These are phyloP conservation scores for Pseudozyma pruni DNA, from an alignment of 1,284 basidiomycete species.

Conservation along the genomic window DNA sequence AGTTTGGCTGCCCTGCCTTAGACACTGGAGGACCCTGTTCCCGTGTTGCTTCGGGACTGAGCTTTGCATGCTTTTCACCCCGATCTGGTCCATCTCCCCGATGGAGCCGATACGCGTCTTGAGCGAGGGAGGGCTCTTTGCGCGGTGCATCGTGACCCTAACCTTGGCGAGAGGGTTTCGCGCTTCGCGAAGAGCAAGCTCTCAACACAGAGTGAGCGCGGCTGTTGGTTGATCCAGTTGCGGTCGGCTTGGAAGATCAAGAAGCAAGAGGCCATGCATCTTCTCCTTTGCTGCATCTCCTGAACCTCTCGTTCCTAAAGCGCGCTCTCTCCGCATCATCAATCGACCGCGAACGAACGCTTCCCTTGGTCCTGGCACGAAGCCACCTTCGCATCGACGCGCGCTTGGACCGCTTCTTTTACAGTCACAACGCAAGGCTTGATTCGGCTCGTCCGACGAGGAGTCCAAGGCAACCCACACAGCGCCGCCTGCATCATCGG, in stretches of 20 bases:
- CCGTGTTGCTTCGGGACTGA: too few species aligned
- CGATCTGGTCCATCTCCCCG: not conserved
- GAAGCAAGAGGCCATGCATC: too few species aligned
- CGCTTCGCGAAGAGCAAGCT: constrained; percentile 13
- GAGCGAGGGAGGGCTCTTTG: constrained; percentile 1
- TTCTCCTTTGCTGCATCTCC: too few species aligned
- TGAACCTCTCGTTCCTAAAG: too few species aligned
- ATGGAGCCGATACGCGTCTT: not conserved
- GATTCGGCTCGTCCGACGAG: too few species aligned
- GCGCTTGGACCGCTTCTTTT: too few species aligned
- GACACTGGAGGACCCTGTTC: constrained; percentile 3
- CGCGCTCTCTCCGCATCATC: not conserved
- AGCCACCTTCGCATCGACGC: too few species aligned
- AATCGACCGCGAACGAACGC: too few species aligned
- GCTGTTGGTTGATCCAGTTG: not conserved
- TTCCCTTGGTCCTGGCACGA: too few species aligned
- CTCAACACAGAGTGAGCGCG: not conserved
- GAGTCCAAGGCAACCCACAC: not conserved
- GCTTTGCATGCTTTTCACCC: not conserved
- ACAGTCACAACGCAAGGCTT: too few species aligned
- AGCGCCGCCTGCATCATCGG: not conserved
- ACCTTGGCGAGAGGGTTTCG: constrained; percentile 5
- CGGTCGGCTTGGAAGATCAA: too few species aligned
- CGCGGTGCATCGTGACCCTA: not conserved
- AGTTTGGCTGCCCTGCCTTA: too few species aligned